Base-by-base conservation (phyloP, 345 rosid species). In the Salix dunnii region DNA sequence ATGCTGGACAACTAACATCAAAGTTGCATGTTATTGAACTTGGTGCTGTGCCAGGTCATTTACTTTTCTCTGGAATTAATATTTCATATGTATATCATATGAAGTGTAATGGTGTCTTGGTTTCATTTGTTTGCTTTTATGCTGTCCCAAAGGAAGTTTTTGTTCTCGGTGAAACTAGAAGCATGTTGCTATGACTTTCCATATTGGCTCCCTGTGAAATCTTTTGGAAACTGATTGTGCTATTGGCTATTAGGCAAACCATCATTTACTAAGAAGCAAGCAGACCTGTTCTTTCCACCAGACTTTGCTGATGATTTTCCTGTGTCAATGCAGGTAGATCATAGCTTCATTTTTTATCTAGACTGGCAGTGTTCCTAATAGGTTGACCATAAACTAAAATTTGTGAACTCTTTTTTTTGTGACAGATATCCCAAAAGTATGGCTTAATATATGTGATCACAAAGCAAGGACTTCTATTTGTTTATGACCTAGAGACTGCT, bases 1-100 rank as follows among this genome's bases (percentile, higher is more conserved):
- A 94, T 79, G 92, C 97, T 78, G 98, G 98, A 70, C 93, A 92
- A 83, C 77, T 94, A 73, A 84, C 89, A 42, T 92, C 98, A 62
- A 94, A 94, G 85, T 82, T 94, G 87, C 98, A 94, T 83, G 91
- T 91, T 81, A 90, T 94, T 81, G 98, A 94, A 83, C 97, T 94
- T 78, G 98, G 98, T 70, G 97, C 98, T 62, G 97, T 91, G 84
- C 94, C 97, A 73, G 98, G 98, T 94, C 5, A 12, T 77, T 21
- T 53, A 46, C 48, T 43, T 48, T 67, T 31, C 60, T 66, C 43
- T 79, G 68, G 12, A 31, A 66, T 70, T 60, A 23, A 28, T 7
- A 2, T 40, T 42, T 71, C 2, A 76, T 13, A 25, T 31, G 66
- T 14, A 38, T 49, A n/a, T n/a, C 46, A 18, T 66, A 36, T 33